Conservation (phyloP, 768 basidiomycete genomes). For the Russula brevipes region DNA sequence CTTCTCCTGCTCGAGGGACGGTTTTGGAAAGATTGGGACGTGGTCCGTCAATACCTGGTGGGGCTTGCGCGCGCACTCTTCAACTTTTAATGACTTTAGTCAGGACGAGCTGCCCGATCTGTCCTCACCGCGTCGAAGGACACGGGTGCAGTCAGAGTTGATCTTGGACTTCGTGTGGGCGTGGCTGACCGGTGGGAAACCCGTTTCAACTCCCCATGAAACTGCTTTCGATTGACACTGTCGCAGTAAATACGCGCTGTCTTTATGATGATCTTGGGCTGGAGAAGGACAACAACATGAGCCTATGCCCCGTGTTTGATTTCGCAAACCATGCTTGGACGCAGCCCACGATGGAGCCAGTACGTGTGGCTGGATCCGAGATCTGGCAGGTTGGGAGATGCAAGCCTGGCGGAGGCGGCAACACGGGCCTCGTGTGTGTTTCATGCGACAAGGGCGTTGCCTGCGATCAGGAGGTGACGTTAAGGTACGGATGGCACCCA, state of each 20-base stretch:
- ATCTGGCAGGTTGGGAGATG: constrained; percentile 5
- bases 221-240: constrained; percentile 7
- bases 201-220: constrained; percentile 11
- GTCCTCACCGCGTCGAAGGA: neutral
- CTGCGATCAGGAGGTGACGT: constrained; percentile 59
- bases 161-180: constrained; percentile 70
- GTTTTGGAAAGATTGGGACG: constrained; percentile 57
- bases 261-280: constrained; percentile 62
- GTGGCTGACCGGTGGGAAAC: constrained; percentile 77
- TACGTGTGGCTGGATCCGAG: constrained; percentile 16
- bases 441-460: constrained; percentile 35
- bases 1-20: constrained; percentile 42
- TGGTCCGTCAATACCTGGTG: constrained; percentile 50
- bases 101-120: constrained; percentile 10
- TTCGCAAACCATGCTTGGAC: constrained; percentile 73
- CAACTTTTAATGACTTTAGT: constrained; percentile 3
- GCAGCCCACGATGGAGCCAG: constrained; percentile 42
- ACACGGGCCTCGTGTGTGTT: constrained; percentile 49
- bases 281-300: constrained; percentile 66
- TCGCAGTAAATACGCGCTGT: constrained; percentile 85
- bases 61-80: constrained; percentile 24
- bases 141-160: constrained; percentile 14
- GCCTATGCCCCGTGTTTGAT: constrained; percentile 86
- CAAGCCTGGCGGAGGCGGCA: constrained; percentile 5
- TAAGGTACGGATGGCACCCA: constrained; percentile 77